Base-by-base conservation (phyloP, 176 grass and related monocot species). In the Oryza nivara region DNA sequence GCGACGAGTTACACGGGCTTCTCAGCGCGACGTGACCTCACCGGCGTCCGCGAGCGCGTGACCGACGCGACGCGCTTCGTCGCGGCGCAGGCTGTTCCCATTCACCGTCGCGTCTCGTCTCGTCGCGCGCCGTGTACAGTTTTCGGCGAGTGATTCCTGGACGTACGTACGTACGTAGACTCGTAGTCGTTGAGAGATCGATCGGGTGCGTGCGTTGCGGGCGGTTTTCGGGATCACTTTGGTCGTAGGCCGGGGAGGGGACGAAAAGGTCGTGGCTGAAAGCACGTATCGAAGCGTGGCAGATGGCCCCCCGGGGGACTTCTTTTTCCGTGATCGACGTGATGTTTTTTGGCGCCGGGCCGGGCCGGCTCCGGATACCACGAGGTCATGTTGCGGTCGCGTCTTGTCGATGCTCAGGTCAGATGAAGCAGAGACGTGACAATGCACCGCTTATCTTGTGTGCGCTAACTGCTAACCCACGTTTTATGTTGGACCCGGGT, bases 91-190 rank as follows among this genome's bases (percentile, higher is more conserved):
- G 34, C 20, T 47, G 73, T 60, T 43, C 73, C 68, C 84, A 74
- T 38, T 7, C 58, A n/a, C 51, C 69, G 84, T 90, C 80, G 68
- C 75, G 80, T 90, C 84, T 11, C 14, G 75, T 90, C 88, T 16
- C 51, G 6, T 5, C 51, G 16, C 51, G 51, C 54, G 6, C 52
- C 52, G 9, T 17, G 30, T 2, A 73, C 67, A 35, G 83, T 52
- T 52, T 52, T 46, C 22, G 74, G 79, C 52, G 15, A 58, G 52
- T 15, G 52, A 46, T 22, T 75, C 85, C 38, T 6, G 48, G 19
- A 11, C 35, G 36, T 38, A 36, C 30, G 30, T 38, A 36, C 30
- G 30, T 32, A 32, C 30, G 30, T 38, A 38, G 36, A 38, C 36
- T 38, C 36, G 36, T 38, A 38, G 5, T 36, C 35, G 35, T 38